These are phyloP conservation scores for Fraxinus sp. DNA, from an alignment of 305 asterid genomes.

Conservation along the genomic window DNA sequence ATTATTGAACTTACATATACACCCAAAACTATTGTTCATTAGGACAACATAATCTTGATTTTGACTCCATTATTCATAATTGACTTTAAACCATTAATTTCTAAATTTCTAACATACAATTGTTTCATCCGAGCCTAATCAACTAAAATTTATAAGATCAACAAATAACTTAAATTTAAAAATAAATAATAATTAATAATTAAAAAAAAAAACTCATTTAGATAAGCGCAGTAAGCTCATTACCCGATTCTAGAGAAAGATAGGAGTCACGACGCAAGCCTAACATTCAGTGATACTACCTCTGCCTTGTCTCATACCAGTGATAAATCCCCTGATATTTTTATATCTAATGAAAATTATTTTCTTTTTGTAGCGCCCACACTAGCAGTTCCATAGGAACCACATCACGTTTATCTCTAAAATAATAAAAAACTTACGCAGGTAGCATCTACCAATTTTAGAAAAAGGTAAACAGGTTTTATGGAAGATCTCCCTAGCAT, in stretches of 20 bases:
- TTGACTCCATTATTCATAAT: not conserved
- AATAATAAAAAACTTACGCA: not conserved
- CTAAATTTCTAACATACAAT: not conserved
- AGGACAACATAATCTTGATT: not conserved
- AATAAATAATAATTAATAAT: no score
- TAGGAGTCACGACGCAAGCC: not conserved
- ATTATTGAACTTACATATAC: not conserved
- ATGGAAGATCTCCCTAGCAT: not conserved
- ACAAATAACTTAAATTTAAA: not conserved
- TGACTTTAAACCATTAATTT: not conserved
- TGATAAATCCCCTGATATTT: not conserved
- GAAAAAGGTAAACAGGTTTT: not conserved
- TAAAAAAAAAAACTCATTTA: not conserved
- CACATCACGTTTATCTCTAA: not conserved
- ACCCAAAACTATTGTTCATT: not conserved
- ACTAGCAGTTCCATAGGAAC: not conserved
- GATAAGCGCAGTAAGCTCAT: not conserved
- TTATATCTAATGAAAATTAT: not conserved
- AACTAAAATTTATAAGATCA: not conserved
- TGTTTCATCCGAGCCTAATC: not conserved
- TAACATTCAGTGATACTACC: not conserved
- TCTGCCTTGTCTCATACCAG: not conserved
- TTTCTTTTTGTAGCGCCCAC: not conserved
- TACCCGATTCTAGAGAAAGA: not conserved
- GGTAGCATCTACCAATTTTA: not conserved